Evolutionary conservation across 352 stramenopile species (phyloP).

Genomic region (Globisporangium cylindrosporum): DNA sequence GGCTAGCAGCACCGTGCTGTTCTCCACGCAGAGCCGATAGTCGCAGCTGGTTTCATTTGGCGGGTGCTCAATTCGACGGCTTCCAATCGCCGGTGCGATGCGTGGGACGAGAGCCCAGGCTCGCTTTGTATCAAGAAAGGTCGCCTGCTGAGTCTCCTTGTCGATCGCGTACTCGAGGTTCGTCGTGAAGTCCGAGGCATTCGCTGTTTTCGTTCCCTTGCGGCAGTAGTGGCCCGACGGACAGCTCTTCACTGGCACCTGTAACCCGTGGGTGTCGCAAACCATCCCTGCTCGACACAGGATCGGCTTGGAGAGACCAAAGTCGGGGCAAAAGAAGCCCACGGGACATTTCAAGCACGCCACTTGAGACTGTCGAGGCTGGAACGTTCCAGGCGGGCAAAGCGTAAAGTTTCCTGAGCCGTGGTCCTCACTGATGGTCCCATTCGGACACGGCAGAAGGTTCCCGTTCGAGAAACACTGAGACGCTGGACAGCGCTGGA

Average conservation of each 20-base stretch:
- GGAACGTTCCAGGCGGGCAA: slow-evolving; percentile 92
- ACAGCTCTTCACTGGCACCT: slow-evolving; percentile 78
- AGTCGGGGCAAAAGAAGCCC: slow-evolving; percentile 93
- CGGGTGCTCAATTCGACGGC: slow-evolving; percentile 61
- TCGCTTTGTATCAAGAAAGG: slow-evolving; percentile 47
- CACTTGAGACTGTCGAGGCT: slow-evolving; percentile 78
- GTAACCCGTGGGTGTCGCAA: slow-evolving; percentile 89
- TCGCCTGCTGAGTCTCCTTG: slow-evolving; percentile 60
- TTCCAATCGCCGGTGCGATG: slow-evolving; percentile 44
- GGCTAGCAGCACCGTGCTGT: slow-evolving; percentile 48
- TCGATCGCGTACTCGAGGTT: slow-evolving; percentile 58
- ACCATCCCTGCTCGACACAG: slow-evolving; percentile 92
- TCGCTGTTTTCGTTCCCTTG: slow-evolving; percentile 89
- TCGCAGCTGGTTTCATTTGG: slow-evolving; percentile 49
- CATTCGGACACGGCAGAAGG: slow-evolving; percentile 82
- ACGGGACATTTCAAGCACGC: slow-evolving; percentile 91
- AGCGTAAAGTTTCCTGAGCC: slow-evolving; percentile 91
- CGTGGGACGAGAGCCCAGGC: slow-evolving; percentile 51
- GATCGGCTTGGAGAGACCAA: slow-evolving; percentile 86
- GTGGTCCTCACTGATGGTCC: slow-evolving; percentile 62
- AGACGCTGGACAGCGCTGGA: slow-evolving; percentile 52
- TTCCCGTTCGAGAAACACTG: slow-evolving; percentile 58
- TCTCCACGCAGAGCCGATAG: slow-evolving; percentile 46
- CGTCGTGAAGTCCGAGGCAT: slow-evolving; percentile 59
- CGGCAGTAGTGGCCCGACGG: slow-evolving; percentile 92